These are phyloP conservation scores for Melaleuca quinquenervia DNA, from an alignment of 345 rosid species.

Conservation along the genomic window DNA sequence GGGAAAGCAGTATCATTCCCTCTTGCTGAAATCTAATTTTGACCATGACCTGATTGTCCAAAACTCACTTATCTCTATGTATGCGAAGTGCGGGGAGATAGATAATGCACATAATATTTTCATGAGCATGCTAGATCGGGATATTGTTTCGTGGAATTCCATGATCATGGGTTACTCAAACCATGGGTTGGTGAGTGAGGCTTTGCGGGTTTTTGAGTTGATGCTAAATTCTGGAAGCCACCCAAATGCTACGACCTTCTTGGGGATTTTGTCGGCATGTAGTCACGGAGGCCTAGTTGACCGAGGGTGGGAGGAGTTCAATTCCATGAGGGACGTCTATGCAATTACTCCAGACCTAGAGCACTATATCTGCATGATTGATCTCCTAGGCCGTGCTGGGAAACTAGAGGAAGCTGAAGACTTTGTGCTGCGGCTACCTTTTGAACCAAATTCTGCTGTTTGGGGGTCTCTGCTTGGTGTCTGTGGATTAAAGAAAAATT, in stretches of 20 bases:
- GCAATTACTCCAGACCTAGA: slow-evolving; percentile 23
- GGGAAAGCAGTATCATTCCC: slow-evolving; percentile 50
- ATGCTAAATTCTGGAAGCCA: slow-evolving; percentile 26
- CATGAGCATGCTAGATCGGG: slow-evolving; percentile 22
- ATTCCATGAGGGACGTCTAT: slow-evolving; percentile 18
- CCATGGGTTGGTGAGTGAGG: slow-evolving; percentile 34
- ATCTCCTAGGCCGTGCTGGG: slow-evolving; percentile 48
- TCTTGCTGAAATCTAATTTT: slow-evolving; percentile 30
- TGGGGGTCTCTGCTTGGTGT: slow-evolving; percentile 57
- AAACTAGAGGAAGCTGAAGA: slow-evolving; percentile 40
- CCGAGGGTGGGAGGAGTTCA: slow-evolving; percentile 25
- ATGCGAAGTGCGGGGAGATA: slow-evolving; percentile 45
- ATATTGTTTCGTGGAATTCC: slow-evolving; percentile 47
- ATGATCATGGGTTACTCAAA: slow-evolving; percentile 45
- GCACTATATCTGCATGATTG: slow-evolving; percentile 37
- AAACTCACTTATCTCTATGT: slow-evolving; percentile 45
- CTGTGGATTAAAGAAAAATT: slow-evolving; percentile 29
- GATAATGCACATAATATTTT: slow-evolving; percentile 26
- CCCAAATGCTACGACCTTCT: slow-evolving; percentile 41
- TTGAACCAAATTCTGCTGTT: slow-evolving; percentile 19
- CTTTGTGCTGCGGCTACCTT: slow-evolving; percentile 25
- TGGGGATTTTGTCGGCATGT: slow-evolving; percentile 40
- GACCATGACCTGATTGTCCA: slow-evolving; percentile 23
- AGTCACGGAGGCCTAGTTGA: slow-evolving; percentile 28
- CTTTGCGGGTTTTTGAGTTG: slow-evolving; percentile 18